These are phyloP conservation scores for Pelargonium australe DNA, from an alignment of 441 rosid species.

Conservation along the genomic window DNA sequence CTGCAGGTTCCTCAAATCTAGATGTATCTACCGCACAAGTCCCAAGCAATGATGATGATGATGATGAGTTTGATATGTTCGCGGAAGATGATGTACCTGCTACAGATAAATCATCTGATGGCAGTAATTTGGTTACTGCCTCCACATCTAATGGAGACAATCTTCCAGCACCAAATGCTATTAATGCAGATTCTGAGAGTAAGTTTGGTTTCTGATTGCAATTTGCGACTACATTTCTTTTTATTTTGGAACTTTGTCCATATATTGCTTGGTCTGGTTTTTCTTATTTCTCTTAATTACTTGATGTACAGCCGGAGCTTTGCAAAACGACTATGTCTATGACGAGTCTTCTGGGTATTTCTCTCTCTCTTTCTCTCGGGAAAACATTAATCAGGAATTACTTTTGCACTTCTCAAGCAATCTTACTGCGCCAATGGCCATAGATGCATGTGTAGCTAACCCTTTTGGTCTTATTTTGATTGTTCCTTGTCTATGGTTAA, in stretches of 20 bases:
- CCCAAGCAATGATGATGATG: slow-evolving; percentile 29
- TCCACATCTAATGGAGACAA: slow-evolving; percentile 25
- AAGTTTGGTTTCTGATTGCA: slow-evolving; percentile 18
- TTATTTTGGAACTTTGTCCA: neutral
- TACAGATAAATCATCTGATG: slow-evolving; percentile 30
- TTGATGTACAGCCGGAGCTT: slow-evolving; percentile 46
- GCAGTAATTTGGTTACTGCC: slow-evolving; percentile 25
- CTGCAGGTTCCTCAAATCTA: slow-evolving; percentile 24
- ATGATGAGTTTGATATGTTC: slow-evolving; percentile 67
- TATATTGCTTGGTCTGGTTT: slow-evolving; percentile 11
- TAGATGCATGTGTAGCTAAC: neutral
- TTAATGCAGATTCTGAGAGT: slow-evolving; percentile 32
- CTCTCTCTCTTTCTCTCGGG: slow-evolving; percentile 8
- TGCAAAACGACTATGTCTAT: slow-evolving; percentile 59
- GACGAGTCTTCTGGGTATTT: slow-evolving; percentile 87
- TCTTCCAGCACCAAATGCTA: slow-evolving; percentile 30
- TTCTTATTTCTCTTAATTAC: slow-evolving; percentile 10
- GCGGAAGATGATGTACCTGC: slow-evolving; percentile 55
- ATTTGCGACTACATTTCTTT: neutral
- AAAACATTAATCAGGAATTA: neutral
- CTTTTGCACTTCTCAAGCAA: neutral
- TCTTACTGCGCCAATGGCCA: neutral
- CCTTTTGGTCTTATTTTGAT: neutral
- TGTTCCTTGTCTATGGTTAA: neutral
- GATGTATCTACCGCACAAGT: slow-evolving; percentile 27